Conservation (phyloP, 2,329 filamentous ascomycete species). For the Stemphylium lycopersici region DNA sequence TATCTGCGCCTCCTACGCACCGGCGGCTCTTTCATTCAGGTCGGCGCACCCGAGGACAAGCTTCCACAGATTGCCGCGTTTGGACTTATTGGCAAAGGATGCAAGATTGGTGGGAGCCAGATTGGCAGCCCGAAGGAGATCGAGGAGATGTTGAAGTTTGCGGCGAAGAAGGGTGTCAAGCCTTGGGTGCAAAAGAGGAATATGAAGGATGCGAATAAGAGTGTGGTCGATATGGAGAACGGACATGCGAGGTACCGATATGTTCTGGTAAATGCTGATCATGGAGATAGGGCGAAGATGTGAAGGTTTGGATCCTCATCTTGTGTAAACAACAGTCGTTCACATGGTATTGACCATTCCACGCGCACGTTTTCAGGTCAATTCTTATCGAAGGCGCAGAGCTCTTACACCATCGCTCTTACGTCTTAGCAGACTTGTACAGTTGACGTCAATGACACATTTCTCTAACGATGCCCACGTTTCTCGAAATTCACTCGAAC, state of each 20-base stretch:
- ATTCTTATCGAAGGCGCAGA: no score
- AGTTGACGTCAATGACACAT: no score
- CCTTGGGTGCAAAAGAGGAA: conserved; percentile 67
- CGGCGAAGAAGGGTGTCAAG: conserved; percentile 63
- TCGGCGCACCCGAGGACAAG: conserved; percentile 69
- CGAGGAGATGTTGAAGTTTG: conserved; percentile 66
- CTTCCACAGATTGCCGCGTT: conserved; percentile 63
- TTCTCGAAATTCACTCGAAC: no score
- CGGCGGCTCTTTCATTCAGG: conserved; percentile 69
- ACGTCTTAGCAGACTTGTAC: not conserved
- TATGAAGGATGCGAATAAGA: conserved; percentile 62
- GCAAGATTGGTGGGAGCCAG: conserved; percentile 52
- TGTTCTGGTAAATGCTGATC: conserved; percentile 41
- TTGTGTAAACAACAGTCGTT: not conserved
- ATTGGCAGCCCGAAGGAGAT: conserved; percentile 65
- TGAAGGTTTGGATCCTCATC: conserved; percentile 6
- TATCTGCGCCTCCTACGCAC: conserved; percentile 67
- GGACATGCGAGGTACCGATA: conserved; percentile 59
- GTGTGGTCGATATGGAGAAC: conserved; percentile 62
- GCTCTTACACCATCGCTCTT: not conserved
- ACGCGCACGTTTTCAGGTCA: not conserved
- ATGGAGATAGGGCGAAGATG: conserved; percentile 32
- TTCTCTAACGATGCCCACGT: no score
- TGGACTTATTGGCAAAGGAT: conserved; percentile 63
- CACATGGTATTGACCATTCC: not conserved